Evolutionary conservation across 345 rosid species (phyloP), one percentile per base, ranked within the genome.

Genomic region (Excoecaria agallocha): DNA sequence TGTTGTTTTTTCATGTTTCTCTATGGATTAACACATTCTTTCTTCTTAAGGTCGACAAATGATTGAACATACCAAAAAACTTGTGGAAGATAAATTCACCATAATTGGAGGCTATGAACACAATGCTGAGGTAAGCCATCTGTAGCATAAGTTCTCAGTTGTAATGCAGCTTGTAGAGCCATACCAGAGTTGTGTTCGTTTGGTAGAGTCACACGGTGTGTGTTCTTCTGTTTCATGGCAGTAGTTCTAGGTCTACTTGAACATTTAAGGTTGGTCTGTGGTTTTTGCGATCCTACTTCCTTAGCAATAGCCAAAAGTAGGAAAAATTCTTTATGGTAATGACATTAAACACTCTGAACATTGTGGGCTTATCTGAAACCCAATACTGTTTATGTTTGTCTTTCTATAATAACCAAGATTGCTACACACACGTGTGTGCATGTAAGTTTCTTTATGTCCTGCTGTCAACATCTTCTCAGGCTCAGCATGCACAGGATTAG

Each of bases 61-160:
- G 99, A 95, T 95, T 83, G 99, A 95, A 80, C 98, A 95, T 78
- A 93, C 98, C 35, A 93, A 90, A 80, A 90, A 85, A 72, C 88
- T 87, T 66, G 97, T 93, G 74, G 96, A 93, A 83, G 98, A 95
- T 73, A 95, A 85, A 83, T 95, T 93, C 80, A 95, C 91, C 39
- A 78, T 83, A 20, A 74, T 84, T 24, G 87, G 89, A 35, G 98
- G 97, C 48, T 91, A 93, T 79, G 92, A 87, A 72, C 86, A 88
- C 83, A 90, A 84, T 84, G 99, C 93, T 37, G 98, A 93, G 96
- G 99, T 91, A 86, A 61, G 68, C 60, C 69, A 52, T 63, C 59
- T 24, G 50, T 20, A 59, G 12, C 8, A 64, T 60, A 6, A 58
- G 19, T 43, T 9, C 54, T 65, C 41, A 72, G 16, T 22, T 64